These are phyloP conservation scores for Wickerhamiella domercqiae DNA, from an alignment of 805 yeast species.

Conservation along the genomic window DNA sequence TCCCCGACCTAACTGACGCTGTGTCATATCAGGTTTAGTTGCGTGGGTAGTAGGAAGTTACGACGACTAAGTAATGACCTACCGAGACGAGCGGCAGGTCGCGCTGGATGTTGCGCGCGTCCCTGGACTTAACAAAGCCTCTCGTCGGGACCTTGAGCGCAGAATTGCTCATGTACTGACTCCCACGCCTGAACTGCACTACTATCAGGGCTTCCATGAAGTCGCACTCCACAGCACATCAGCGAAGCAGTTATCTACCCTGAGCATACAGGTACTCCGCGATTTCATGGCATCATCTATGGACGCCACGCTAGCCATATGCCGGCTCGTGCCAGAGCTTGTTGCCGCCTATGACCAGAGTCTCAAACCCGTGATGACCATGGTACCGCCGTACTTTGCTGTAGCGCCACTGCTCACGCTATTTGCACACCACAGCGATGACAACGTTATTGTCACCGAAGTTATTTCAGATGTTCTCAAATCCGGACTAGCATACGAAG, in stretches of 20 bases:
- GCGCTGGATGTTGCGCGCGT: slow-evolving; percentile 63
- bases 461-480: slow-evolving; percentile 59
- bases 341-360: slow-evolving; percentile 34
- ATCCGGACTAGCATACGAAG: slow-evolving; percentile 36
- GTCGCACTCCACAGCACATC: slow-evolving; percentile 43
- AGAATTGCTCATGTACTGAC: slow-evolving; percentile 35
- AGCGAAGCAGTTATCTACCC: slow-evolving; percentile 18
- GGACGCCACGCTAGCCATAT: slow-evolving; percentile 48
- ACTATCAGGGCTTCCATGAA: slow-evolving; percentile 92
- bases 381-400: slow-evolving; percentile 49
- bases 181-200: slow-evolving; percentile 44
- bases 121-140: slow-evolving; percentile 29
- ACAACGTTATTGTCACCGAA: slow-evolving; percentile 33
- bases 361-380: slow-evolving; percentile 24
- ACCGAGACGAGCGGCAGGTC: slow-evolving; percentile 59
- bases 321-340: slow-evolving; percentile 50
- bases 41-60: too few species aligned
- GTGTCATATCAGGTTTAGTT: too few species aligned
- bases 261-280: slow-evolving; percentile 43
- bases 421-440: slow-evolving; percentile 54
- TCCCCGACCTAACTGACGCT: slow-evolving; percentile 31
- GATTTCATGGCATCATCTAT: slow-evolving; percentile 74
- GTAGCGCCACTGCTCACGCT: slow-evolving; percentile 65
- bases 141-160: slow-evolving; percentile 20
- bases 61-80: not conserved